phyloP scores from a whole-genome alignment of 2,329 filamentous ascomycete species.

The Thielaviopsis euricoi region DNA sequence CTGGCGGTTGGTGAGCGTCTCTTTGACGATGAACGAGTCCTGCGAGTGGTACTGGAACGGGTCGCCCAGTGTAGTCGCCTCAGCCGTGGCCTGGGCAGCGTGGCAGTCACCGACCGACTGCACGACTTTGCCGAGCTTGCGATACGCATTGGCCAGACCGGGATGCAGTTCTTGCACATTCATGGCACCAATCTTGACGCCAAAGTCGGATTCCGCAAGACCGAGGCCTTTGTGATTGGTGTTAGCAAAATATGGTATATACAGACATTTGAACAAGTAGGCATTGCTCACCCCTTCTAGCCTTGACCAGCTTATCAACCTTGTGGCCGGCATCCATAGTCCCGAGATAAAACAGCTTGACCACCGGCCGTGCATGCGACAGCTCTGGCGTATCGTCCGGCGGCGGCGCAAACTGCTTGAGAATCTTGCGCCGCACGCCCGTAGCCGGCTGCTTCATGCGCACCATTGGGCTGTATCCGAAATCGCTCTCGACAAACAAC shows the following conservation, averaged over 20 bases:
- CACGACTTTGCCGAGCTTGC: conserved; percentile 84
- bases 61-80: conserved; percentile 87
- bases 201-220: conserved; percentile 82
- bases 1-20: conserved; percentile 92
- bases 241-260: conserved; percentile 12
- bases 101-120: conserved; percentile 92
- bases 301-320: conserved; percentile 85
- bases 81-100: conserved; percentile 87
- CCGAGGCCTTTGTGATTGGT: conserved; percentile 52
- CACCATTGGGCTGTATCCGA: conserved; percentile 90
- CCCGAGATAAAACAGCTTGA: conserved; percentile 90
- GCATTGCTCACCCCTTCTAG: conserved; percentile 53
- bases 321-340: conserved; percentile 97
- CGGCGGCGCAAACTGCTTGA: conserved; percentile 96
- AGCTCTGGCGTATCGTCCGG: conserved; percentile 95
- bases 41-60: conserved; percentile 88
- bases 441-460: conserved; percentile 95
- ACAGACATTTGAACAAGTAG: not conserved
- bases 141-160: conserved; percentile 77
- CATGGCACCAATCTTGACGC: conserved; percentile 76
- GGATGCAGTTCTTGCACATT: conserved; percentile 78
- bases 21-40: conserved; percentile 95
- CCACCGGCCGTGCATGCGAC: conserved; percentile 71
- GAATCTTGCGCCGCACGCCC: conserved; percentile 79
- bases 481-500: conserved; percentile 97